A percentile compares a stretch with the other conserved stretches of the same genome.
phyloP scores from a whole-genome alignment of 139 green algal genomes.

The Yamagishiella unicocca region DNA sequence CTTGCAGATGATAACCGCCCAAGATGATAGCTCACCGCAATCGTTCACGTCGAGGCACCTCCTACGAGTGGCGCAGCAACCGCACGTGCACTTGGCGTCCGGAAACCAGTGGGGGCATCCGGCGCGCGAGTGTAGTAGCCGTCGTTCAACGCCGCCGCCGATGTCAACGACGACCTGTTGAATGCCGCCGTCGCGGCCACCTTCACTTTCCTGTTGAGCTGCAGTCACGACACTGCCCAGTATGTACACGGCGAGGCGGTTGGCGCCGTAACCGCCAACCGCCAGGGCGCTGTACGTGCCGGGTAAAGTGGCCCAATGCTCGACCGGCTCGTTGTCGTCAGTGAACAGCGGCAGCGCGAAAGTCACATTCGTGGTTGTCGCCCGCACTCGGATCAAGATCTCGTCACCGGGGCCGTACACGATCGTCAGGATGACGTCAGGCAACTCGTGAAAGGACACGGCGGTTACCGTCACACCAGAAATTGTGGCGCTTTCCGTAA shows the following conservation, averaged over 20 bases:
- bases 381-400: background rate
- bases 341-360: background rate
- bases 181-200: no score
- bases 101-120: background rate
- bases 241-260: constrained; percentile 1
- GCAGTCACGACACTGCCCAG: background rate
- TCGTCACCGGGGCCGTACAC: background rate
- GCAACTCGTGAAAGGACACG: background rate
- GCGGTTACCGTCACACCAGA: background rate
- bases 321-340: background rate
- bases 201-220: background rate
- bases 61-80: background rate
- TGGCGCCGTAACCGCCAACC: background rate
- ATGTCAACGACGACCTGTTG: no score
- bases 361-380: background rate
- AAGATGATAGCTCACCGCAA: background rate
- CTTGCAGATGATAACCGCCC: background rate
- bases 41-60: background rate
- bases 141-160: no score
- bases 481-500: background rate
- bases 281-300: background rate
- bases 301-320: background rate
- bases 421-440: background rate
- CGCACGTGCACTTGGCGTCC: constrained; percentile 11
- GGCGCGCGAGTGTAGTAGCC: background rate